Evolutionary conservation across 2,329 filamentous ascomycete genomes (phyloP), one percentile per base, ranked within the genome.

Genomic region (Beauveria medogensis): DNA sequence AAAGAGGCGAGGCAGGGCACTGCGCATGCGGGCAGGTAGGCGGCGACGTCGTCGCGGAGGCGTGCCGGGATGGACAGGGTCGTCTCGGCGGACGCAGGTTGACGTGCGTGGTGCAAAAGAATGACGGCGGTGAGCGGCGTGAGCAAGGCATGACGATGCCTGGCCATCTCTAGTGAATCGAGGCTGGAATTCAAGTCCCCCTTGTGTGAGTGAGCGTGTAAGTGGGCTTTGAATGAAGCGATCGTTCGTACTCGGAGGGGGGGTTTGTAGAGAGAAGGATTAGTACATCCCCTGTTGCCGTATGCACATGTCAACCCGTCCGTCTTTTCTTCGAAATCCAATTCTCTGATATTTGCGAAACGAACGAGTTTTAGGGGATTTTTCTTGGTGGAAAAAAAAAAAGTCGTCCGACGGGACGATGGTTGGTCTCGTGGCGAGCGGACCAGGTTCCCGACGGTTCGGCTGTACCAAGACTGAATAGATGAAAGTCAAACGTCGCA

Each of bases 1-100:
- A 90, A 91, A 10, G 80, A 80, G 64, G 78, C 68, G 66, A 91
- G 78, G 70, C 89, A 92, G 47, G 71, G 66, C 64, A 78, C 73
- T 4, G 86, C 85, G 68, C 87, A 90, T 16, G 71, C 64, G 7
- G 85, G 84, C n/a, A 87, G 72, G 56, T 77, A 73, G 58, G 71
- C 67, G 44, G 75, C 70, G 28, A 82, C 67, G 44, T 76, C 74
- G 60, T 66, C 67, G 1, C 73, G 69, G 44, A 78, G 69, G 20
- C 8, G 24, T 24, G 28, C 12, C 34, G 57, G 57, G n/a, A 59
- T n/a, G 40, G 34, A 37, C 12, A 37, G 14, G 34, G 12, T 37
- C 34, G 34, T 37, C 34, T 68, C 68, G 47, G 67, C 66, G 44
- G 65, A 57, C 63, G 65, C 62, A 18, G 52, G n/a, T 20, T 4